Evolutionary conservation across 2,329 filamentous ascomycete species (phyloP).

Genomic region (Alternaria novae-zelandiae): DNA sequence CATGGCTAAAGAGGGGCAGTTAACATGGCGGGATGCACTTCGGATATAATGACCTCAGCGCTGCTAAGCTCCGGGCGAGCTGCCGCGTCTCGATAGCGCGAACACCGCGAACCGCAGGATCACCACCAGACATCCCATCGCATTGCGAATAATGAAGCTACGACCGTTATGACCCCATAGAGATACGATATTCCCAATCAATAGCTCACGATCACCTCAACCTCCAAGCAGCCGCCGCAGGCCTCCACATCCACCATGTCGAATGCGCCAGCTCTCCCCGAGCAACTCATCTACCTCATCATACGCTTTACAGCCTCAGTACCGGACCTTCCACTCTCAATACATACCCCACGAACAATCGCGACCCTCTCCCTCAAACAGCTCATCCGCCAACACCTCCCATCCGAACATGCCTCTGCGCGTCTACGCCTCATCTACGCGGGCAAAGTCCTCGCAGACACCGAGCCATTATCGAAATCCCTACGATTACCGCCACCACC

Average conservation of each 20-base stretch:
- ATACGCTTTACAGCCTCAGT: conserved; percentile 89
- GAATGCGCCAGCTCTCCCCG: conserved; percentile 37
- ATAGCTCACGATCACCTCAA: conserved; percentile 4
- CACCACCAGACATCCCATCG: conserved; percentile 8
- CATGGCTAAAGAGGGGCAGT: not conserved
- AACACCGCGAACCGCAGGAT: conserved; percentile 3
- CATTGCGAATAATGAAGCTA: not conserved
- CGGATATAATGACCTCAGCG: conserved; percentile 31
- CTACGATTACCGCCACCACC: conserved; percentile 69
- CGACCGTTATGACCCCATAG: conserved; percentile 6
- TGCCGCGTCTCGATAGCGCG: conserved; percentile 13
- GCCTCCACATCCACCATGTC: conserved; percentile 27
- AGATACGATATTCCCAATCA: not conserved
- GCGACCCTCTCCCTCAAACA: conserved; percentile 82
- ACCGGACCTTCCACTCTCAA: conserved; percentile 80
- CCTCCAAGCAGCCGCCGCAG: conserved; percentile 2
- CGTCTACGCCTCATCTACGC: conserved; percentile 89
- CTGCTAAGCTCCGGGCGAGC: conserved; percentile 26
- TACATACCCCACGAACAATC: conserved; percentile 70
- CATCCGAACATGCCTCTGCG: conserved; percentile 65
- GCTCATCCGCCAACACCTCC: conserved; percentile 75
- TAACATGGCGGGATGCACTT: conserved; percentile 1
- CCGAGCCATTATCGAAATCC: conserved; percentile 69
- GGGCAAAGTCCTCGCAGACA: conserved; percentile 83
- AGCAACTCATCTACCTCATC: conserved; percentile 70